Evolutionary conservation across 177 flowering plant species (phyloP).

Genomic region (Vitis hybrid): DNA sequence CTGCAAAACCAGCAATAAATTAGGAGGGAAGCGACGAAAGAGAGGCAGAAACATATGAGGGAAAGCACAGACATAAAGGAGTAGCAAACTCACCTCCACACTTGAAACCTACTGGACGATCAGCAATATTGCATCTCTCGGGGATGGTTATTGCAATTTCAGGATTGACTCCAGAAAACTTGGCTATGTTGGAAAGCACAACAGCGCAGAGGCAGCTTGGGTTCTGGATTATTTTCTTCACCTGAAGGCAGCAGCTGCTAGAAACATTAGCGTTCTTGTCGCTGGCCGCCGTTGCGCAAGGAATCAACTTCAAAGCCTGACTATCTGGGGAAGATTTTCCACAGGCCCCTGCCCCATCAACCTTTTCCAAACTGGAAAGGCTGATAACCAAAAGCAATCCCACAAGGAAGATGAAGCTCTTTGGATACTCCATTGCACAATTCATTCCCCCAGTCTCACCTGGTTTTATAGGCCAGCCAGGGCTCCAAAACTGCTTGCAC

Average conservation of each 20-base stretch:
- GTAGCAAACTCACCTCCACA: slow-evolving; percentile 41
- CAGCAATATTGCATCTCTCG: slow-evolving; percentile 60
- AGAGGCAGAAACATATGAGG: background rate
- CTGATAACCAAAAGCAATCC: slow-evolving; percentile 21
- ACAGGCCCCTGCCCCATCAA: slow-evolving; percentile 41
- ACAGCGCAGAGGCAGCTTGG: slow-evolving; percentile 63
- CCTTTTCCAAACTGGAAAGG: slow-evolving; percentile 15
- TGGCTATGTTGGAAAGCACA: slow-evolving; percentile 53
- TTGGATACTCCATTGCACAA: slow-evolving; percentile 8
- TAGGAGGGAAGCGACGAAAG: background rate
- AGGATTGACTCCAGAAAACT: slow-evolving; percentile 37
- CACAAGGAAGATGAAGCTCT: slow-evolving; percentile 30
- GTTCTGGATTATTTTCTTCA: slow-evolving; percentile 41
- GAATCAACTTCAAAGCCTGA: slow-evolving; percentile 47
- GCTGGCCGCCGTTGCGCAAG: slow-evolving; percentile 49
- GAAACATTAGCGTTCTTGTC: slow-evolving; percentile 39
- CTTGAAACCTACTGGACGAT: slow-evolving; percentile 61
- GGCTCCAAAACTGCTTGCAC: too few species aligned
- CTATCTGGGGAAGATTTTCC: slow-evolving; percentile 39
- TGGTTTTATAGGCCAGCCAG: too few species aligned
- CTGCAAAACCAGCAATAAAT: background rate
- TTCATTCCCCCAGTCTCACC: slow-evolving; percentile 13
- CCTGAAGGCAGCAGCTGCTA: slow-evolving; percentile 38
- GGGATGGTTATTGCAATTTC: slow-evolving; percentile 54
- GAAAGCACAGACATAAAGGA: background rate